Conservation (phyloP, 495 filamentous ascomycete species). For the Penicillium silybi region DNA sequence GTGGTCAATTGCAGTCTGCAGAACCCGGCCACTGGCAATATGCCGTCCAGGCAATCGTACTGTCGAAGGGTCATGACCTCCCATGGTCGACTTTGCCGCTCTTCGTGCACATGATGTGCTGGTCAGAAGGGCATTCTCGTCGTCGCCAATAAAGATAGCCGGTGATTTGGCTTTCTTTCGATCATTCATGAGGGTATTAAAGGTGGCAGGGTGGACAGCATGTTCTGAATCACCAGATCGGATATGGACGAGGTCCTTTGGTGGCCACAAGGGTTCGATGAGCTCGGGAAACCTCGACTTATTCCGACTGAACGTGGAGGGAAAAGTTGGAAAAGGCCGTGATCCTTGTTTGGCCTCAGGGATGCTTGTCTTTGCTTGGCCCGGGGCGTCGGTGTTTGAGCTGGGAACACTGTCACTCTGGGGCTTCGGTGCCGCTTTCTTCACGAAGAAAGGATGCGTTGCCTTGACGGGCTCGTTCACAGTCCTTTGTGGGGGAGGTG, state of each 20-base stretch:
- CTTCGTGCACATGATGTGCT: conserved; percentile 14
- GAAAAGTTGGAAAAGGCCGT: neutral
- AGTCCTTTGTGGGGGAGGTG: conserved; percentile 5
- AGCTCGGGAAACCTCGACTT: conserved; percentile 56
- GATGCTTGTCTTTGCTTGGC: conserved; percentile 15
- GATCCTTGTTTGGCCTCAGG: conserved; percentile 2
- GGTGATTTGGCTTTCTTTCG: conserved; percentile 38
- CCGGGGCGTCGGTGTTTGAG: neutral
- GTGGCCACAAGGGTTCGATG: conserved; percentile 66
- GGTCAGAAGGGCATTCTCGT: conserved; percentile 32
- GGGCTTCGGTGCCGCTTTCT: conserved; percentile 24
- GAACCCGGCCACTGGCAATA: conserved; percentile 30
- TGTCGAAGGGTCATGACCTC: neutral
- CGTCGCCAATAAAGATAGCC: conserved; percentile 25
- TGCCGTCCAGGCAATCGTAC: conserved; percentile 35
- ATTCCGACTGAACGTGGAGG: conserved; percentile 24
- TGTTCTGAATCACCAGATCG: conserved; percentile 7
- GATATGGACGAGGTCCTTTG: conserved; percentile 58
- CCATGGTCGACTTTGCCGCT: neutral
- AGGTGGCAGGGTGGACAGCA: neutral
- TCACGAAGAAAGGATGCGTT: conserved; percentile 79
- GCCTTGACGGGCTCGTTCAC: conserved; percentile 48
- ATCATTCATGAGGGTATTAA: conserved; percentile 5
- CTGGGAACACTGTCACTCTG: neutral
- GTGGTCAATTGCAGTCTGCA: conserved; percentile 30